These are phyloP conservation scores for Coemansia sp. DNA, from an alignment of 192 early-diverging fungal genomes.

Conservation along the genomic window DNA sequence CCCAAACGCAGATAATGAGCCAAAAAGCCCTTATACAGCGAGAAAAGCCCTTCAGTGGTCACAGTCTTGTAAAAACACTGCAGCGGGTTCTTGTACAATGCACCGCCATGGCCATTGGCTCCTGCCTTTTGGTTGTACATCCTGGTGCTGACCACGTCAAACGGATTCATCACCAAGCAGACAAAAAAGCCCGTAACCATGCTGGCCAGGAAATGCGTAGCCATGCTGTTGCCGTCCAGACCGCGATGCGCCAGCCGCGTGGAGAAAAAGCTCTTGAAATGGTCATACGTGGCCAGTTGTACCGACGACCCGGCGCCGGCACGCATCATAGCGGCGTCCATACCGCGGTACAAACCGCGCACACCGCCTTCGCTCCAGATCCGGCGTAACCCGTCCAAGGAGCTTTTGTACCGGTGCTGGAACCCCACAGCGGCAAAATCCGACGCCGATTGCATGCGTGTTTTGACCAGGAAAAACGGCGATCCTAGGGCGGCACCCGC, in stretches of 20 bases:
- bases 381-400: constrained; percentile 62
- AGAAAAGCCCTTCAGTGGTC: constrained; percentile 74
- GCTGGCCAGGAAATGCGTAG: constrained; percentile 75
- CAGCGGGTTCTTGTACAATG: constrained; percentile 77
- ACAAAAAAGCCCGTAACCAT: constrained; percentile 84
- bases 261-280: constrained; percentile 67
- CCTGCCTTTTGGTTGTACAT: constrained; percentile 89
- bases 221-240: constrained; percentile 60
- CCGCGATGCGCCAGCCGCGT: constrained; percentile 57
- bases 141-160: constrained; percentile 90
- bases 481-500: constrained; percentile 80
- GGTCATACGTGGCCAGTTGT: constrained; percentile 89
- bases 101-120: constrained; percentile 60
- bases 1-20: constrained; percentile 92
- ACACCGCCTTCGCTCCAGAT: constrained; percentile 76
- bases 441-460: constrained; percentile 77
- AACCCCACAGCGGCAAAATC: constrained; percentile 74
- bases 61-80: constrained; percentile 90
- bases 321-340: constrained; percentile 85
- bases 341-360: constrained; percentile 82
- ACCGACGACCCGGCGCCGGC: constrained; percentile 86
- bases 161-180: constrained; percentile 94
- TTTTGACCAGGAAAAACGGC: constrained; percentile 92
- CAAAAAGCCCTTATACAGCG: constrained; percentile 90
- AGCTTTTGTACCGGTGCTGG: constrained; percentile 82